A percentile compares a stretch with the other conserved stretches of the same genome.
Conservation (phyloP, 2,329 filamentous ascomycete species). For the Cytospora mali region DNA sequence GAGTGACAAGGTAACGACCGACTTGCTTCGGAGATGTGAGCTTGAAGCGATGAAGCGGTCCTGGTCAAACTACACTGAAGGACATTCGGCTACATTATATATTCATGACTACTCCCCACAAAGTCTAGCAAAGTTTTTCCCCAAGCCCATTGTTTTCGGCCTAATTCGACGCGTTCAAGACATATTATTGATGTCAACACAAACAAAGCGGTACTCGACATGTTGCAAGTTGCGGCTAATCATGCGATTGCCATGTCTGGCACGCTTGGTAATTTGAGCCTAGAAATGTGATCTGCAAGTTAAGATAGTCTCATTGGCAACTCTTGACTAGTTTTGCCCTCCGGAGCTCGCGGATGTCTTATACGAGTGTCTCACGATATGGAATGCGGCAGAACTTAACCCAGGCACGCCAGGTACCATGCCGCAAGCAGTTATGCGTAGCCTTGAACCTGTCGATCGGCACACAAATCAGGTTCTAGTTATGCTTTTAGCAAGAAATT, state of each 20-base stretch:
- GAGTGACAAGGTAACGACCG: not conserved
- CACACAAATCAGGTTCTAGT: not conserved
- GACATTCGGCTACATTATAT: not conserved
- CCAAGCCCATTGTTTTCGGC: not conserved
- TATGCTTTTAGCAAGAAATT: not conserved
- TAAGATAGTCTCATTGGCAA: not conserved
- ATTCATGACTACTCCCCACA: not conserved
- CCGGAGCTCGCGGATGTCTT: not conserved
- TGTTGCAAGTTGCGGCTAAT: not conserved
- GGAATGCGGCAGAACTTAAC: not conserved
- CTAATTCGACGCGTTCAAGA: not conserved
- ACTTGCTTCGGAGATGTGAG: not conserved
- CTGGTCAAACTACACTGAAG: not conserved
- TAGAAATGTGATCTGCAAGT: not conserved
- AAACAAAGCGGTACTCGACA: not conserved
- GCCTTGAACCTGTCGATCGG: not conserved
- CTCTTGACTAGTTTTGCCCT: not conserved
- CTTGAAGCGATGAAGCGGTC: not conserved
- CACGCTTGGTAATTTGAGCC: not conserved
- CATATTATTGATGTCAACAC: constrained; percentile 1
- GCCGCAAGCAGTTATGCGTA: not conserved
- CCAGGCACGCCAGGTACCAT: not conserved
- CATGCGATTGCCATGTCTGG: not conserved
- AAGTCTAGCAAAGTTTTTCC: not conserved
- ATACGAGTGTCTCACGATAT: not conserved